Evolutionary conservation across 495 filamentous ascomycete genomes (phyloP), one percentile per base, ranked within the genome.

Genomic region (Neurospora sp.): DNA sequence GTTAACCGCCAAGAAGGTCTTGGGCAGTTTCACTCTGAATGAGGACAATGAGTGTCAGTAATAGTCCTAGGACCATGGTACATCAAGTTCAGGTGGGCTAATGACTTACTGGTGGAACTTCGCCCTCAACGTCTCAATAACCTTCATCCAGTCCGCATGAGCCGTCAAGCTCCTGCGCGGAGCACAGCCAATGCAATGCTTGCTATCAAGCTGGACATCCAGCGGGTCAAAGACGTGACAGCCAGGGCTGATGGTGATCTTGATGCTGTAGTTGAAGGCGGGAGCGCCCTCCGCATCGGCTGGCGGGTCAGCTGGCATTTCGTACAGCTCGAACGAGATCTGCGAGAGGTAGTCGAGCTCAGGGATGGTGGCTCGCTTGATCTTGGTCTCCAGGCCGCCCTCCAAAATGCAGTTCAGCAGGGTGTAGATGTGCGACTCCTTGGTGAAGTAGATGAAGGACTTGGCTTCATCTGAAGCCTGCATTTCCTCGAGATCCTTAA

Each of bases 351-450:
- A 99, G 80, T 99, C 96, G 69, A 99, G 88, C 80, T 99, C 96
- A 0, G 96, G 96, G 76, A 99, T 99, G 39, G 93, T 93, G 78
- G 91, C 93, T 60, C 96, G 90, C 75, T 93, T 91, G 77, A 90
- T 89, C 83, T 98, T 98, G 35, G 95, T 96, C 76, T 94, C 91
- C 75, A 99, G 92, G 41, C 96, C 96, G 75, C 96, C 96, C 83
- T 98, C 96, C 40, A 99, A 86, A 75, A 99, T 98, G 81, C 96
- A 98, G 82, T 99, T 99, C 69, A 99, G 88, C 39, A 99, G 87
- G 20, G 96, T 98, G 83, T 99, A 99, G 76, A 99, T 98, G 77
- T 99, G 96, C 6, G 93, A 96, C 84, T 99, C 96, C 80, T 99
- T 99, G 38, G 96, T 99, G 80, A 99, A 99, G 83, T 99, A 99